phyloP scores from a whole-genome alignment of 176 grass and related monocot species.

The Hsuehochloa calcarea region DNA sequence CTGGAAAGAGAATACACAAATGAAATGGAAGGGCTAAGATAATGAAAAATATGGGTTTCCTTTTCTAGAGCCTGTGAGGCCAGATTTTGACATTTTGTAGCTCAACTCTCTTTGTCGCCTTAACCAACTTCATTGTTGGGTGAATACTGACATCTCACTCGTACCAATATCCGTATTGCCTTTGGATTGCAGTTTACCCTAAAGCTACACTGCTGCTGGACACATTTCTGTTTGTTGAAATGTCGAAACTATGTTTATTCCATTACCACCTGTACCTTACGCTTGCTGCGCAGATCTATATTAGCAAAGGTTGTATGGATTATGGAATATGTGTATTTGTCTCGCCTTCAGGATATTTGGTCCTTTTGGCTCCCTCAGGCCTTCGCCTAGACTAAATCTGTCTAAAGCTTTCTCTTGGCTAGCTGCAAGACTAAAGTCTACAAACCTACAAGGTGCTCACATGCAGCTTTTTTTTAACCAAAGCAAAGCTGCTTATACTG shows the following conservation, averaged over 20 bases:
- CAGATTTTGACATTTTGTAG: not conserved
- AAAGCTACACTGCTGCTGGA: slow-evolving; percentile 11
- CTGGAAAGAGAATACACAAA: slow-evolving; percentile 39
- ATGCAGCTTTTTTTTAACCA: not conserved
- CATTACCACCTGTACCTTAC: not conserved
- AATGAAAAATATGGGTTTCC: not conserved
- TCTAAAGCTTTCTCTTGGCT: not conserved
- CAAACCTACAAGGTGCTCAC: not conserved
- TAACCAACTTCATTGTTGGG: slow-evolving; percentile 10
- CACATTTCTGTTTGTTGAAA: slow-evolving; percentile 29
- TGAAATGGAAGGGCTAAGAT: slow-evolving; percentile 32
- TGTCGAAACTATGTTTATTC: not conserved
- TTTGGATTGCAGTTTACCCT: slow-evolving; percentile 35
- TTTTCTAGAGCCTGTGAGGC: not conserved
- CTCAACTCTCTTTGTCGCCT: not conserved
- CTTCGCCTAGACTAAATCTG: not conserved
- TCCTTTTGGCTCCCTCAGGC: not conserved
- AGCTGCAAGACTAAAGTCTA: not conserved
- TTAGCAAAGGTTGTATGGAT: not conserved
- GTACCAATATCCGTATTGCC: not conserved
- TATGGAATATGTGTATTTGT: not conserved
- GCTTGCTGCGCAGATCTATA: not conserved
- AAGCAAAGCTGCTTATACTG: not conserved
- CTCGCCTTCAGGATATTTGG: not conserved
- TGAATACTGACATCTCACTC: not conserved